These are phyloP conservation scores for Lasiodiplodia sp. DNA, from an alignment of 2,329 filamentous ascomycete species.

Conservation along the genomic window DNA sequence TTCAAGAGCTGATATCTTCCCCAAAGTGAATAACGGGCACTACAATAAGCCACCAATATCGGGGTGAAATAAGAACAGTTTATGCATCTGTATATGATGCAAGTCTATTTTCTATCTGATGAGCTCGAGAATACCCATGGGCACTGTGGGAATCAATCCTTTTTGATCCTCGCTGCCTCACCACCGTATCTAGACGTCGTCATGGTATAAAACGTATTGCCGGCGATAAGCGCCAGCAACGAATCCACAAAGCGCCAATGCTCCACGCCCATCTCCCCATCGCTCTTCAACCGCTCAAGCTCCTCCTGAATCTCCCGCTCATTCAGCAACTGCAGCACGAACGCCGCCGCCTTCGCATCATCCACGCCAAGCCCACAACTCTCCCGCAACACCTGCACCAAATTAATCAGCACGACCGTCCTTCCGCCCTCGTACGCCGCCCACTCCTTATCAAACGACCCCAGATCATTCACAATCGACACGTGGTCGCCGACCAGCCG, in stretches of 20 bases:
- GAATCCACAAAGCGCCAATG: constrained; percentile 4
- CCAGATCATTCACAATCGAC: constrained; percentile 15
- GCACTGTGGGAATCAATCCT: neutral
- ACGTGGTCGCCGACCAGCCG: constrained; percentile 14
- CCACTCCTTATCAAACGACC: constrained; percentile 15
- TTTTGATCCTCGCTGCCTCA: constrained; percentile 10
- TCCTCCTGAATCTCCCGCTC: neutral
- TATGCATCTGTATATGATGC: no score
- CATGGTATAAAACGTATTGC: constrained; percentile 21
- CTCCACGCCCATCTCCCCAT: neutral
- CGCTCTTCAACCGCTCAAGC: neutral
- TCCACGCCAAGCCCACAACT: neutral
- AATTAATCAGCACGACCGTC: constrained; percentile 1
- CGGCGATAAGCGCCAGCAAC: constrained; percentile 4
- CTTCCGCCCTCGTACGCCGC: neutral
- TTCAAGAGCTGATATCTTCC: no score
- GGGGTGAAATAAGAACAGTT: no score
- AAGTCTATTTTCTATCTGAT: no score
- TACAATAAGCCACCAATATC: no score
- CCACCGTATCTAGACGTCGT: constrained; percentile 20
- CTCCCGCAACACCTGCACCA: constrained; percentile 6
- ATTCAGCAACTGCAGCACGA: constrained; percentile 4
- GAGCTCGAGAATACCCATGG: no score
- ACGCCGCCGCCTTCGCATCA: constrained; percentile 10
- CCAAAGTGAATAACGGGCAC: no score